These are phyloP conservation scores for Diutina mesorugosa DNA, from an alignment of 1,139 yeast genomes.

Conservation along the genomic window DNA sequence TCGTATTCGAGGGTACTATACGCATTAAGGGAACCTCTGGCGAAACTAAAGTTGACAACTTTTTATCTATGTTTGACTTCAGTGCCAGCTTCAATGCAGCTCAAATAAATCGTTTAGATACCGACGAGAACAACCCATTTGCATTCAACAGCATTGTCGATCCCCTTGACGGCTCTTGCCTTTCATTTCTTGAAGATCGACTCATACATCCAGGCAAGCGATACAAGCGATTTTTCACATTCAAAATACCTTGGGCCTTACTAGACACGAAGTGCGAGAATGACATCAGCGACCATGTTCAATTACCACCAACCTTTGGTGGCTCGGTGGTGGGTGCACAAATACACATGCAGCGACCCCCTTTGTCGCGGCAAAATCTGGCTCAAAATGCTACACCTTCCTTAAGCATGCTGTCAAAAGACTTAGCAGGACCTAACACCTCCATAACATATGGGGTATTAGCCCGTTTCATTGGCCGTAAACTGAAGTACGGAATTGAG, in stretches of 20 bases:
- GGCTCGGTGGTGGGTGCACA: constrained; percentile 2
- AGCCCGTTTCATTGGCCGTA: constrained; percentile 13
- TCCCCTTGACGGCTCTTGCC: constrained; percentile 16
- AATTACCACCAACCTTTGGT: constrained; percentile 13
- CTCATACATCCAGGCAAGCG: constrained; percentile 7
- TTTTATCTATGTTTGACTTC: constrained; percentile 32
- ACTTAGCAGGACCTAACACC: constrained; percentile 9
- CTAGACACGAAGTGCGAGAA: constrained; percentile 10
- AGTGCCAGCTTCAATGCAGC: constrained; percentile 25
- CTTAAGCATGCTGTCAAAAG: constrained; percentile 3
- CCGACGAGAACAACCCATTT: constrained; percentile 8
- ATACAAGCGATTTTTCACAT: constrained; percentile 11
- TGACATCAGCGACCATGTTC: constrained; percentile 11
- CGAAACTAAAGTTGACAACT: constrained; percentile 12
- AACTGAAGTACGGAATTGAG: constrained; percentile 13
- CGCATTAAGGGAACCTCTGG: background rate
- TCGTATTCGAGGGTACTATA: constrained; percentile 38
- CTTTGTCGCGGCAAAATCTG: background rate
- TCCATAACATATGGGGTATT: constrained; percentile 10
- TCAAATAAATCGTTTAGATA: constrained; percentile 17
- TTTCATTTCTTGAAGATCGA: constrained; percentile 7
- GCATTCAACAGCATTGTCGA: constrained; percentile 8
- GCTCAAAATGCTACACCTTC: background rate
- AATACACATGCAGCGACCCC: background rate
- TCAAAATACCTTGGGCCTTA: constrained; percentile 12